Conservation (phyloP, 176 grass and related monocot genomes). For the Musa schizocarpa region DNA sequence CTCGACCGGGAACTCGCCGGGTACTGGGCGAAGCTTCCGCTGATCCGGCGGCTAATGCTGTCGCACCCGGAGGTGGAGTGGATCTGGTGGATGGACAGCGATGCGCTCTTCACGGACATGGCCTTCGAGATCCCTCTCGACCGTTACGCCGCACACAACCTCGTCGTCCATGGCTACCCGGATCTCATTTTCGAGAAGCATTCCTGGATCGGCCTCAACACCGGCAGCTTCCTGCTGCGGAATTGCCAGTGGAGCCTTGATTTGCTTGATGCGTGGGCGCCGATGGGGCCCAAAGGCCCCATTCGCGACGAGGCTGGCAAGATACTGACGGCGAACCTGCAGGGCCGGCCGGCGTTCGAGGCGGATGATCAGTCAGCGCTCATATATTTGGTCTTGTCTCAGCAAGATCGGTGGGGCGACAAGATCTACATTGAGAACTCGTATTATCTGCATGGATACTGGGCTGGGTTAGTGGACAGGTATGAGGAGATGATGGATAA, state of each 20-base stretch:
- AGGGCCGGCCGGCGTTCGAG: conserved; percentile 69
- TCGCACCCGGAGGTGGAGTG: conserved; percentile 89
- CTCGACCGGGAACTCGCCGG: conserved; percentile 77
- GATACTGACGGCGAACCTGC: conserved; percentile 42
- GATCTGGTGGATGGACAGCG: conserved; percentile 93
- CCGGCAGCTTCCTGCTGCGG: conserved; percentile 81
- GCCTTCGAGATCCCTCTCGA: conserved; percentile 63
- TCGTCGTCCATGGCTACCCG: conserved; percentile 64
- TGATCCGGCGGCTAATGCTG: conserved; percentile 67
- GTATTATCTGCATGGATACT: conserved; percentile 77
- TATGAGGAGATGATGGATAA: conserved; percentile 57
- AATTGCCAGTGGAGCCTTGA: conserved; percentile 95
- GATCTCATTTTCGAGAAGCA: conserved; percentile 55
- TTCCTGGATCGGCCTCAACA: conserved; percentile 73
- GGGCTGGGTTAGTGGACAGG: conserved; percentile 53
- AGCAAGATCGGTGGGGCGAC: conserved; percentile 41
- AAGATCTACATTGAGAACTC: conserved; percentile 63
- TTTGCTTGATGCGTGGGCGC: conserved; percentile 61
- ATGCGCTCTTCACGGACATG: conserved; percentile 90
- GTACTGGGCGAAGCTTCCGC: conserved; percentile 88
- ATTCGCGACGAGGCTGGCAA: conserved; percentile 58
- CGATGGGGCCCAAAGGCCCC: conserved; percentile 65
- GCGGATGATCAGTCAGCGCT: conserved; percentile 92
- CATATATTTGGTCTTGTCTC: conserved; percentile 63
- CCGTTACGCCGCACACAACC: conserved; percentile 58